Base-by-base conservation (phyloP, 192 early-diverging fungal genomes). In the Rhizophagus prolifer region DNA sequence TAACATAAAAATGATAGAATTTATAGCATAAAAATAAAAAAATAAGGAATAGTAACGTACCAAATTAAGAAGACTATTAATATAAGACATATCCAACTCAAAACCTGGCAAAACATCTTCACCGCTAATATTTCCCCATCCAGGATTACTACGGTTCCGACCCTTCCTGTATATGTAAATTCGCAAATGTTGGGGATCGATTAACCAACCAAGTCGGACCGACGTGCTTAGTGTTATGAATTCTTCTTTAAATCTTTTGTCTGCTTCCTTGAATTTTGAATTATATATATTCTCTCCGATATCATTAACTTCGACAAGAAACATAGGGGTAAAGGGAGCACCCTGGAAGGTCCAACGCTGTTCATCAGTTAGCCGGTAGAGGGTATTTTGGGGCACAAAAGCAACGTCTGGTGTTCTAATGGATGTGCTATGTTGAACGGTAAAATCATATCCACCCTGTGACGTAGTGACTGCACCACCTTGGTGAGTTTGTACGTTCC, bases 391-490 rank as follows among this genome's bases (percentile, higher is more conserved):
- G 21, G 67, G 58, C 58, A 36, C 59, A 78, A 46, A 78, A 47
- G 72, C 70, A 58, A 72, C 21, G 50, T 70, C 68, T 46, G 68
- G 44, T 26, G 71, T 66, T 31, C 68, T 71, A 30, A 78, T 78
- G 31, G 47, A 59, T 71, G 9, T 70, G 23, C 26, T 16, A 71
- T 54, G 68, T 16, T 23, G 61, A 62, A 71, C 41, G 60, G 41
- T 30, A 71, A 78, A 78, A 71, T 78, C 58, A 62, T 60, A 78
- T 63, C 76, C 59, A 46, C 68, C 68, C 38, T 78, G 77, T 38
- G 77, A 78, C 3, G 31, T 31, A 31, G 31, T 31, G 3, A 31
- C 3, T 2, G 2, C 31, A 31, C 31, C 31, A 31, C 31, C 31
- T 31, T 31, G 31, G 1, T 3, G 31, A 31, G 31, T 31, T 31